Evolutionary conservation across 2,329 filamentous ascomycete genomes (phyloP), one percentile per base, ranked within the genome.

Genomic region (Geoglossum cookeanum): DNA sequence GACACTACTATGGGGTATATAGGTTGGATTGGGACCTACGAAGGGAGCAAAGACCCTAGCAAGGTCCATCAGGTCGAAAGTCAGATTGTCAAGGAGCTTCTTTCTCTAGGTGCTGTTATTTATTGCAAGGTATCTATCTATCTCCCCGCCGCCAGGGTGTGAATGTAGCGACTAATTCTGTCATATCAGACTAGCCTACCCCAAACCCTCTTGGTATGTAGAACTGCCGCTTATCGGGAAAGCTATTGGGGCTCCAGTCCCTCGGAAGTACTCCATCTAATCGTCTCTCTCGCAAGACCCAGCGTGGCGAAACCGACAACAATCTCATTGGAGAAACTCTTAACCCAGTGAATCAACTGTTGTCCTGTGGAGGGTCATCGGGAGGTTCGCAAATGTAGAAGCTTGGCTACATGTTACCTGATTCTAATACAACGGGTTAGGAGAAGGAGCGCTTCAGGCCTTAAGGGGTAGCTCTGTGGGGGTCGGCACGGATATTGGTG

Each of bases 1-100:
- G 77, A 82, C 56, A 74, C 75, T 0, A 81, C 80, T 0, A 66
- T 83, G 3, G 80, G 80, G 5, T 82, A 82, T 61, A 75, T 79
- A 1, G 71, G 70, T 7, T 69, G 70, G 52, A 55, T 55, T 4
- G 33, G 33, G n/a, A 55, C 32, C 11, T 52, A 39, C 15, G 54
- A 55, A 8, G 54, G 37, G 9, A 17, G 6, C 77, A 68, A 68
- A 67, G 65, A 65, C 72, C 47, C 39, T 15, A 15, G 13, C 8
- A 42, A 42, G n/a, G 39, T 15, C 2, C 39, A 15, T 15, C 4
- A 15, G 4, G 75, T 74, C 61, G 73, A 84, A 67, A 80, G 77
- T 53, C 74, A 81, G 60, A 74, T 83, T 63, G 78, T 81, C 2
- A 68, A 66, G 29, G 75, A 79, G 61, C 67, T 83, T 13, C 70